Evolutionary conservation across 306 rosid genomes (phyloP).

Genomic region (Trichosanthes cucumerina): DNA sequence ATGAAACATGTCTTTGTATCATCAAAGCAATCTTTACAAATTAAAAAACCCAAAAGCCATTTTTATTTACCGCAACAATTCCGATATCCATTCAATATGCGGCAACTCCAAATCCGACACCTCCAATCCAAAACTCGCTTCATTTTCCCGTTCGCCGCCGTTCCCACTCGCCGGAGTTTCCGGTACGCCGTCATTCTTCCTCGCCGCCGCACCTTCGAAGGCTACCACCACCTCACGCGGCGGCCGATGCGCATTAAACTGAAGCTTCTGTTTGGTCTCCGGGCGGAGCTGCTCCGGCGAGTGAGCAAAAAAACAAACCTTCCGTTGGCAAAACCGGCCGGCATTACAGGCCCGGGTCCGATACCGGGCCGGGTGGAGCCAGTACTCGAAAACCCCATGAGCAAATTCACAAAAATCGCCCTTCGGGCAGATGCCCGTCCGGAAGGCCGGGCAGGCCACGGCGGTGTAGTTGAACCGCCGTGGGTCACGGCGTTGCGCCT

Average conservation of each 20-base stretch:
- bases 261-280: conserved; percentile 10
- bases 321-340: conserved; percentile 28
- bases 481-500: conserved; percentile 47
- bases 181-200: background rate
- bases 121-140: background rate
- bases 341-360: conserved; percentile 41
- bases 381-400: conserved; percentile 49
- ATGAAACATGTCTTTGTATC: background rate
- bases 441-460: conserved; percentile 27
- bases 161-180: background rate
- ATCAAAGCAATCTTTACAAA: background rate
- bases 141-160: background rate
- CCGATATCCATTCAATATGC: conserved; percentile 3
- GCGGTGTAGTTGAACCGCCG: conserved; percentile 25
- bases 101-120: background rate
- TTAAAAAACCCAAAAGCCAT: background rate
- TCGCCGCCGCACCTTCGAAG: background rate
- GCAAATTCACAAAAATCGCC: conserved; percentile 37
- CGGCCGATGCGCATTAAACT: background rate
- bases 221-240: background rate
- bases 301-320: conserved; percentile 50
- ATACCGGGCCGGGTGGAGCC: conserved; percentile 46
- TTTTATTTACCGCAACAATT: background rate
- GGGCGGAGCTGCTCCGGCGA: conserved; percentile 29
- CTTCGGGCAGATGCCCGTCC: conserved; percentile 25